A percentile compares a stretch with the other conserved stretches of the same genome.
phyloP scores from a whole-genome alignment of 176 grass and related monocot species.

The Carex scoparia region DNA sequence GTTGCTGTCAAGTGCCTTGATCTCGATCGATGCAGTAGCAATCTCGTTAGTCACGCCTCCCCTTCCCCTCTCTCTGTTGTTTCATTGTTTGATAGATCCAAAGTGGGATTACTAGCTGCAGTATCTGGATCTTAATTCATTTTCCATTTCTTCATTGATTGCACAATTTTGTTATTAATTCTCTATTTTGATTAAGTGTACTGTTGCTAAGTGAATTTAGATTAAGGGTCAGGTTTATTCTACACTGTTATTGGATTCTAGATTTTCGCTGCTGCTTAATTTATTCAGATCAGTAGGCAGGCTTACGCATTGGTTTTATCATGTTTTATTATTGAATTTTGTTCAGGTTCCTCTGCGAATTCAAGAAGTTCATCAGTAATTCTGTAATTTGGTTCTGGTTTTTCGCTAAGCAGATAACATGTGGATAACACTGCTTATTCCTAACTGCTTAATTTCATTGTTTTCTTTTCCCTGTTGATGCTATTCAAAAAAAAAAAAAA shows the following conservation, averaged over 20 bases:
- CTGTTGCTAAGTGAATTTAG: background rate
- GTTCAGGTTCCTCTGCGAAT: background rate
- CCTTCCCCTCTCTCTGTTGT: background rate
- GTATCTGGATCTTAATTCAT: background rate
- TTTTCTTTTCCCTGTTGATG: background rate
- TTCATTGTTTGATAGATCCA: conserved; percentile 38
- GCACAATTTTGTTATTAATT: too few relatives aligned
- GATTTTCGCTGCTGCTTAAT: background rate
- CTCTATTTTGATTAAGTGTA: too few relatives aligned
- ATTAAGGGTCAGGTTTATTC: background rate
- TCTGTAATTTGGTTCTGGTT: background rate
- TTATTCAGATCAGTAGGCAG: background rate
- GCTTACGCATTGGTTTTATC: background rate
- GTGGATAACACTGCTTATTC: background rate
- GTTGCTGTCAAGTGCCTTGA: conserved; percentile 97
- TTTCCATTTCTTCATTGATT: background rate
- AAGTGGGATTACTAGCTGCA: conserved; percentile 20
- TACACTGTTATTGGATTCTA: background rate
- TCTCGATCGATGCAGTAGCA: conserved; percentile 99
- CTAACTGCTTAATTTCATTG: background rate
- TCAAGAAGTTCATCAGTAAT: background rate
- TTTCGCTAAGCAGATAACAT: background rate
- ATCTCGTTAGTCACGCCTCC: conserved; percentile 49
- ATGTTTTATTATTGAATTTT: conserved; percentile 1
- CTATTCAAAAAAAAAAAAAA: background rate